phyloP scores from a whole-genome alignment of 1,284 basidiomycete species.

The Leccinum subspadiceum region DNA sequence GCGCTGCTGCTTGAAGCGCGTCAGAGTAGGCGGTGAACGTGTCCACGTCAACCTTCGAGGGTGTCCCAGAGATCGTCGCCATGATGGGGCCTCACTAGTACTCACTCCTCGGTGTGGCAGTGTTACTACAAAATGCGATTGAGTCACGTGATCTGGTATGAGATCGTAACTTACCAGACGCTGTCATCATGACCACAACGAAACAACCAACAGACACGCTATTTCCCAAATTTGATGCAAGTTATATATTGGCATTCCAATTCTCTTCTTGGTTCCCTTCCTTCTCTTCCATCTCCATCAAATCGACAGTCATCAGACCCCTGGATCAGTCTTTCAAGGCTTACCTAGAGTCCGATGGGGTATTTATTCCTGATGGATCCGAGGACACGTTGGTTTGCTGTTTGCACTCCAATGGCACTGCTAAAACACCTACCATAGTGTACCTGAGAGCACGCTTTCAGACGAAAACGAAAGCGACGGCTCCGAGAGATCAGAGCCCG shows the following conservation, averaged over 20 bases:
- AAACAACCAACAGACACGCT: not conserved
- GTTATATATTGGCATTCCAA: slow-evolving; percentile 70
- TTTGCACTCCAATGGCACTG: slow-evolving; percentile 16
- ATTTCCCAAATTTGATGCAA: slow-evolving; percentile 23
- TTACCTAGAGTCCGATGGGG: slow-evolving; percentile 78
- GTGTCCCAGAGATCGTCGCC: slow-evolving; percentile 8
- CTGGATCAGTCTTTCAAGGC: slow-evolving; percentile 63
- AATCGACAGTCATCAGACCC: slow-evolving; percentile 76
- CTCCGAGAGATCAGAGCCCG: slow-evolving; percentile 41
- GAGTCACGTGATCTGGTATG: slow-evolving; percentile 12
- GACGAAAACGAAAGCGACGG: slow-evolving; percentile 42
- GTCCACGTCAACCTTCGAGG: slow-evolving; percentile 15
- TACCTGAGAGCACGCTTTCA: slow-evolving; percentile 53
- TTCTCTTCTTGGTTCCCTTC: slow-evolving; percentile 87
- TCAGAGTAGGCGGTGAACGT: slow-evolving; percentile 45
- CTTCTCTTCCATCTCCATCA: slow-evolving; percentile 71
- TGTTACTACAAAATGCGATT: not conserved
- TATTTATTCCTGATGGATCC: slow-evolving; percentile 82
- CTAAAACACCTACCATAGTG: slow-evolving; percentile 37
- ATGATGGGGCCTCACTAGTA: too few species aligned
- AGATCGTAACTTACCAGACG: not conserved
- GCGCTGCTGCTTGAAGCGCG: slow-evolving; percentile 53
- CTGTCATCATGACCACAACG: not conserved
- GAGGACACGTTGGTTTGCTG: slow-evolving; percentile 60
- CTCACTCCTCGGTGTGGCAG: not conserved